Evolutionary conservation across 805 yeast species (phyloP), one percentile per base, ranked within the genome.

Genomic region (Saccharomyces kudriavzevii): DNA sequence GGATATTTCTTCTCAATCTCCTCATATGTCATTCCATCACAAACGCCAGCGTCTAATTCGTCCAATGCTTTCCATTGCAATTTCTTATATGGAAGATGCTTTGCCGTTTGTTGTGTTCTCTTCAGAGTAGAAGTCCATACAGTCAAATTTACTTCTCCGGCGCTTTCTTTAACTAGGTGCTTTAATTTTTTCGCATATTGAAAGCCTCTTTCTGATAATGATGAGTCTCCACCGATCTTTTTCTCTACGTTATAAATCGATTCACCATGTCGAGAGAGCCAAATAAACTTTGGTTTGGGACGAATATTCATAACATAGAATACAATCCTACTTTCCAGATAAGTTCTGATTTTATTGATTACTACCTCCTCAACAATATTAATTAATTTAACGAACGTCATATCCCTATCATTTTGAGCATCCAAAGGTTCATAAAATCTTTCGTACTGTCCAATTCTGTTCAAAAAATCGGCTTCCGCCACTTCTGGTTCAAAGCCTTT

Each of bases 221-320:
- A 80, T 2, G 96, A 87, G 73, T 92, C 97, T 22, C 98, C 99
- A 31, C 99, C 99, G 58, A 94, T 88, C 70, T 89, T 89, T 29
- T 97, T 97, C 49, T 90, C 90, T 54, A 94, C 77, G 69, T 94
- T 94, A 73, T 85, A 94, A 67, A 83, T 84, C 2, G 96, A 86
- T 72, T 94, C 99, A 27, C 99, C 99, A 65, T 94, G 99, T 62
- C 99, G 81, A 49, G 96, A 88, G 49, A 94, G 77, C 92, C 96
- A 94, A 56, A 94, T 90, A 58, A 85, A 80, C 58, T 98, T 80
- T 27, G 97, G 96, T 67, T 89, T 88, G 61, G 90, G 87, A 69
- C 91, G 97, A 60, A 94, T 74, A 66, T 94, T 94, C 97, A 94
- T 91, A 45, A 94, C 89, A 67, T 90, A 94, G 71, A 90, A 94